Evolutionary conservation across 371 early-diverging fungal genomes (phyloP), one percentile per base, ranked within the genome.

Genomic region (Actinomucor elegans): DNA sequence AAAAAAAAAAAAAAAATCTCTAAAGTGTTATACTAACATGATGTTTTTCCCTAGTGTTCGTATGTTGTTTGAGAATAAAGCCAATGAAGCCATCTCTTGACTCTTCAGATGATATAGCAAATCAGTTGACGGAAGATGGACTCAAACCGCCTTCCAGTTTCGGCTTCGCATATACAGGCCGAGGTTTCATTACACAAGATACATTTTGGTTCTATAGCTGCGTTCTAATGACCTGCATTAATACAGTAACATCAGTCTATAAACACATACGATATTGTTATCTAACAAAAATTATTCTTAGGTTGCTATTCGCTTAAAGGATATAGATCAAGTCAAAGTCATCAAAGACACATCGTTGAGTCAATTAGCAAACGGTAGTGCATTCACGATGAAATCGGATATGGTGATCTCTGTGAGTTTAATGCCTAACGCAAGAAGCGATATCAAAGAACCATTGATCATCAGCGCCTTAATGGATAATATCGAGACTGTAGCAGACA

Each of bases 151-250:
- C 58, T 24, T 65, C 71, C 2, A 41, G 44, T 8, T 58, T 43
- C 41, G 70, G 71, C 3, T 62, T 63, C 43, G 66, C 69, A 3
- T 76, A 76, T 36, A 58, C 67, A 17, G 77, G 77, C 1, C 66
- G 69, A 32, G 65, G 58, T 0, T 77, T 65, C 20, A 40, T 77
- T 12, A 73, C 73, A 0, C 71, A 73, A 37, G 61, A 68, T 2
- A 66, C 59, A 6, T 58, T 77, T 21, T 77, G 73, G 71, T 73
- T 77, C 31, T 71, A 73, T 40, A 71, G 73, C 28, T 69, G 67
- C 24, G 55, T 72, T 1, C 32, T 69, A 52, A 59, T 67, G 44
- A 57, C 67, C 4, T 75, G 69, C 23, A 63, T 71, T 8, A 59
- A 69, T 23, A 57, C 75, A 7, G 72, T 73, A 67, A 32, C n/a